Base-by-base conservation (phyloP, 768 basidiomycete species). In the Sporobolomyces phaffii region DNA sequence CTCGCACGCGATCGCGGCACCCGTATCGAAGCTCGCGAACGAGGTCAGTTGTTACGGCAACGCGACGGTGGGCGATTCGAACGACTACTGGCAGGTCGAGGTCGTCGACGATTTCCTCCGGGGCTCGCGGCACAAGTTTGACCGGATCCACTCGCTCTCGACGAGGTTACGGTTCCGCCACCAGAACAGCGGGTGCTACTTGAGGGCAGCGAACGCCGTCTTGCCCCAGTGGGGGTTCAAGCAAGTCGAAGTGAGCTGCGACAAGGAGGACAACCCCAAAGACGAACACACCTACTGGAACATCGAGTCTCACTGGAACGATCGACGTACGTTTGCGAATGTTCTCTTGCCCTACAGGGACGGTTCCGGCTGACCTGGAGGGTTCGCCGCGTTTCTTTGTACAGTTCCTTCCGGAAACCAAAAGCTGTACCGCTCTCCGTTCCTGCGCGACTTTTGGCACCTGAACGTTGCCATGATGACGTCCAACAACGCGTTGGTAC, bases 401-500 rank as follows among this genome's bases (percentile, higher is more conserved):
- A 34, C 74, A 96, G 90, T 99, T 14, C 91, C 92, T 15, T 73
- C 84, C 5, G 94, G 89, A 3, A 82, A 94, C 44, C 82, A 83
- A 65, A 92, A 89, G 75, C 84, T 86, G 63, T 96, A 94, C 80
- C 82, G 80, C 43, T 94, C 94, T 2, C 88, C 94, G 0, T 99
- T 99, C 83, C 79, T 94, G 50, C 86, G 89, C 57, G 94, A 99
- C 79, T 99, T 99, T 79, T 93, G 91, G 87, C 94, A 99, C 77
- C 84, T 99, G 62, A 99, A 99, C 75, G 91, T 99, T 29, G 96
- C 93, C 11, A 99, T 99, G 96, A 92, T 93, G 90, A 96, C 94
- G 0, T 97, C 96, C 7, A 99, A 99, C 81, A 99, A 99, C 76
- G 94, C 96, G 0, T 86, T 99, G 60, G 78, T 98, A 44, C 96